A percentile compares a stretch with the other conserved stretches of the same genome.
phyloP scores from a whole-genome alignment of 148 eudicot species.

The Euryodendron excelsum region DNA sequence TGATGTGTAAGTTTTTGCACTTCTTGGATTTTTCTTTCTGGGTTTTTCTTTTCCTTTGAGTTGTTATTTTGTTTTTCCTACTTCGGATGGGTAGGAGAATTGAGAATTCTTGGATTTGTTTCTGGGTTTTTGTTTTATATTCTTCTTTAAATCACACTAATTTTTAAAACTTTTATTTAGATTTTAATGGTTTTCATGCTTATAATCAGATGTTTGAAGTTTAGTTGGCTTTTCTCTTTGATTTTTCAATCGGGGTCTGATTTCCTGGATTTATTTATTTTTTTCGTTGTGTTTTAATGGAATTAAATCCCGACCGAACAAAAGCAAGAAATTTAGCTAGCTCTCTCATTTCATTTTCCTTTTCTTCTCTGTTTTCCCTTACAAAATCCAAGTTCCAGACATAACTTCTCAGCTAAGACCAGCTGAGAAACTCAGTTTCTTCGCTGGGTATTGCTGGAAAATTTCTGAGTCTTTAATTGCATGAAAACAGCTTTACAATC shows the following conservation, averaged over 20 bases:
- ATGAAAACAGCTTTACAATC: too few relatives aligned
- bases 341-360: too few relatives aligned
- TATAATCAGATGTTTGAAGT: not conserved
- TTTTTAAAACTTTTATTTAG: not conserved
- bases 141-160: not conserved
- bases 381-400: too few relatives aligned
- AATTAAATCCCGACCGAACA: too few relatives aligned
- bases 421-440: slow-evolving; percentile 8
- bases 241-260: not conserved
- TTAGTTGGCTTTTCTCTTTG: not conserved
- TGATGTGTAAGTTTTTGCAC: slow-evolving; percentile 38
- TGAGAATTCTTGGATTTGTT: not conserved
- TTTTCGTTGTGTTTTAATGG: slow-evolving; percentile 1
- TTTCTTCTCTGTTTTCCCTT: too few relatives aligned
- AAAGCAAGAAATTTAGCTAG: too few relatives aligned
- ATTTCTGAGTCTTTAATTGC: not conserved
- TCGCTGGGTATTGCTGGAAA: not conserved
- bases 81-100: not conserved
- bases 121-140: not conserved
- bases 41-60: not conserved
- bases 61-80: not conserved
- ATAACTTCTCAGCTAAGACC: not conserved
- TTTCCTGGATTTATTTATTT: not conserved
- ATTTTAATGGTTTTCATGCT: not conserved
- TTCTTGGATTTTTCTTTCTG: not conserved